Conservation (phyloP, 2,329 filamentous ascomycete species). For the Aspergillus intermedius region DNA sequence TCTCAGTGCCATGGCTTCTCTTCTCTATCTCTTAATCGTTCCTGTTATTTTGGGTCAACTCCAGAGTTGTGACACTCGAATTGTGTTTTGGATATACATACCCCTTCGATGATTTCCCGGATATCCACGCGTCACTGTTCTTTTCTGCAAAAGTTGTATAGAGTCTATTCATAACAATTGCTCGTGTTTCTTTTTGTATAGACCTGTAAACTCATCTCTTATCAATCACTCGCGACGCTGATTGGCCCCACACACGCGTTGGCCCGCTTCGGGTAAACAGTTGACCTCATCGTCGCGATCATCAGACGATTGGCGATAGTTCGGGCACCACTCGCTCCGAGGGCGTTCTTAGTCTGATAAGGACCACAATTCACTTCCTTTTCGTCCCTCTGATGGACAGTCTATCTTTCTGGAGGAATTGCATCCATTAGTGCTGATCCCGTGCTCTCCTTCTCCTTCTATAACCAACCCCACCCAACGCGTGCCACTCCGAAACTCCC, state of each 20-base stretch:
- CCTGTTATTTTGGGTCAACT: no score
- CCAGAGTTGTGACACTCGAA: no score
- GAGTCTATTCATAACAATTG: neutral
- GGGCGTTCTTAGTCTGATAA: neutral
- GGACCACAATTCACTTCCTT: neutral
- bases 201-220: neutral
- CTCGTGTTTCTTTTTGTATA: neutral
- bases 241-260: slow-evolving; percentile 2
- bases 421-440: no score
- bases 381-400: neutral
- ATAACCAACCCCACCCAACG: neutral
- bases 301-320: neutral
- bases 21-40: no score
- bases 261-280: slow-evolving; percentile 4
- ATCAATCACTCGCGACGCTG: neutral
- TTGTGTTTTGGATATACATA: slow-evolving; percentile 22
- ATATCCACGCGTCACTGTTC: slow-evolving; percentile 26
- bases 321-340: neutral
- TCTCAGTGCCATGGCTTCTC: no score
- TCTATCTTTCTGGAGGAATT: no score
- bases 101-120: slow-evolving; percentile 24
- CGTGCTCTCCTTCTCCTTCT: no score
- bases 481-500: neutral
- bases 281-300: neutral
- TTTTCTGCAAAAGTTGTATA: slow-evolving; percentile 5